Conservation (phyloP, 176 grass and related monocot species). For the Oryza glaberrima region DNA sequence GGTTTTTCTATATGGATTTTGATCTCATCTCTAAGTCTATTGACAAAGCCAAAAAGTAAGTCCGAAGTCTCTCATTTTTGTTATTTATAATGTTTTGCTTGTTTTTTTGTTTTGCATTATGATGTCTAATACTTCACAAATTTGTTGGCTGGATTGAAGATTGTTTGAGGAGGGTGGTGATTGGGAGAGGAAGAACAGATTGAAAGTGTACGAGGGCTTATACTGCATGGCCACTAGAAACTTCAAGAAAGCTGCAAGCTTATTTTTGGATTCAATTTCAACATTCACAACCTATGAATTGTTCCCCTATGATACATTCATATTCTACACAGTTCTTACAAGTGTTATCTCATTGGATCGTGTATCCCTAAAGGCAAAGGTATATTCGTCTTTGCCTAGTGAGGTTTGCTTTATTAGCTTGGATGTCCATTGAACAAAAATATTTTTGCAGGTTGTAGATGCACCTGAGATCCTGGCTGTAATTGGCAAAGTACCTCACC, state of each 20-base stretch:
- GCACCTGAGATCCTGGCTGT: constrained; percentile 96
- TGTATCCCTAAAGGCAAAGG: constrained; percentile 95
- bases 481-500: constrained; percentile 88
- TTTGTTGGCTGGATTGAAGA: constrained; percentile 50
- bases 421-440: constrained; percentile 29
- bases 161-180: constrained; percentile 99
- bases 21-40: constrained; percentile 96
- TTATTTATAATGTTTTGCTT: constrained; percentile 23
- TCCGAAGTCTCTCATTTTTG: background rate
- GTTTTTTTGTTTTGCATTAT: constrained; percentile 27
- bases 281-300: constrained; percentile 95
- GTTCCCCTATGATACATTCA: constrained; percentile 92
- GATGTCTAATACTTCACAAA: constrained; percentile 1
- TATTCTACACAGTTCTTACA: constrained; percentile 95
- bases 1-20: constrained; percentile 96
- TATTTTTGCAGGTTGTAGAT: constrained; percentile 77
- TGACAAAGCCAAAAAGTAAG: constrained; percentile 97
- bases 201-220: constrained; percentile 98
- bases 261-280: constrained; percentile 98
- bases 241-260: constrained; percentile 90
- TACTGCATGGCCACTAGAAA: constrained; percentile 92
- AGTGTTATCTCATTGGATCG: constrained; percentile 92
- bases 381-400: background rate
- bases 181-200: constrained; percentile 97
- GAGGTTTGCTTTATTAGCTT: constrained; percentile 29